These are phyloP conservation scores for Coemansia sp. DNA, from an alignment of 192 early-diverging fungal species.

Conservation along the genomic window DNA sequence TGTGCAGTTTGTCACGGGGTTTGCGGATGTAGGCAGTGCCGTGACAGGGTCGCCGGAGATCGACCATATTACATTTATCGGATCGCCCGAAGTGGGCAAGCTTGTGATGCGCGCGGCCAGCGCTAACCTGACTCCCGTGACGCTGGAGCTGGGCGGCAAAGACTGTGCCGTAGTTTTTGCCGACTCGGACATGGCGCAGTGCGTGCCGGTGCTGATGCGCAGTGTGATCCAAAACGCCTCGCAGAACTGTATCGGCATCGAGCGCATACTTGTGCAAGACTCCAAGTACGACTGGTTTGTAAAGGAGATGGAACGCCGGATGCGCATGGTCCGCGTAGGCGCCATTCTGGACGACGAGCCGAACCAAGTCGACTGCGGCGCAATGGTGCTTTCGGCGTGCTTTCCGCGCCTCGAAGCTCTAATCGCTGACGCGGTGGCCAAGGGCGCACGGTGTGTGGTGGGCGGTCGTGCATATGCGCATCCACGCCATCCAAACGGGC, in stretches of 20 bases:
- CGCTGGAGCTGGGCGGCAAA: constrained; percentile 91
- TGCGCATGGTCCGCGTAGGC: constrained; percentile 67
- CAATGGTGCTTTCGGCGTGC: constrained; percentile 72
- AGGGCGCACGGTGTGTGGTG: constrained; percentile 68
- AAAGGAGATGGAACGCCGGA: constrained; percentile 57
- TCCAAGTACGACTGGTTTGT: constrained; percentile 69
- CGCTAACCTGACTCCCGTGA: constrained; percentile 70
- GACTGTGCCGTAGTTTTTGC: constrained; percentile 80
- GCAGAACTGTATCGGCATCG: constrained; percentile 89
- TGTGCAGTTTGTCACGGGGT: constrained; percentile 78
- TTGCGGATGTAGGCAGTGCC: constrained; percentile 76
- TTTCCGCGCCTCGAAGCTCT: constrained; percentile 62
- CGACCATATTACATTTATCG: constrained; percentile 84
- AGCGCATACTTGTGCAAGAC: constrained; percentile 77
- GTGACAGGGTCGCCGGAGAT: constrained; percentile 60
- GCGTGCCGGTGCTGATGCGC: constrained; percentile 74
- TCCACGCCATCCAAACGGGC: constrained; percentile 69
- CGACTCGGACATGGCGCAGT: constrained; percentile 67
- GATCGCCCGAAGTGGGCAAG: constrained; percentile 79
- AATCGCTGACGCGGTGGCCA: constrained; percentile 71
- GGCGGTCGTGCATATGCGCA: constrained; percentile 72
- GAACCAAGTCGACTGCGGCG: constrained; percentile 71
- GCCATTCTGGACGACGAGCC: constrained; percentile 65
- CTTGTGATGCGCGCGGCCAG: constrained; percentile 73
- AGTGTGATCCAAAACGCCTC: constrained; percentile 85